phyloP scores from a whole-genome alignment of 2,329 filamentous ascomycete species.

The Pseudocercospora crystallina region DNA sequence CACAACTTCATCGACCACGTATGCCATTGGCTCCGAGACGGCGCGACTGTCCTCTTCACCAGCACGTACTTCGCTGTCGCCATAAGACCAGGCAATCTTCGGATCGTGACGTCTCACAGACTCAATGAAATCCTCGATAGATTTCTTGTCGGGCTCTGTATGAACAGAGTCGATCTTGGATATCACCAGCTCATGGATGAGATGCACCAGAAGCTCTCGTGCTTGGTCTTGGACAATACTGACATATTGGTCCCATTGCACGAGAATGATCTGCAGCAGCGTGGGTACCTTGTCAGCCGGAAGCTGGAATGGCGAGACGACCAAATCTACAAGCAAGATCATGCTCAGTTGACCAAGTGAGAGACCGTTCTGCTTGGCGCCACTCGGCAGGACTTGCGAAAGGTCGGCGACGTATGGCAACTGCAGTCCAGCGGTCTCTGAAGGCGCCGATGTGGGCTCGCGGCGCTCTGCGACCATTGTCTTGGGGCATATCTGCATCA shows the following conservation, averaged over 20 bases:
- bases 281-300: slow-evolving; percentile 77
- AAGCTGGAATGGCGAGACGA: slow-evolving; percentile 87
- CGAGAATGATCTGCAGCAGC: slow-evolving; percentile 84
- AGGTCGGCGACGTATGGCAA: slow-evolving; percentile 85
- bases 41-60: slow-evolving; percentile 66
- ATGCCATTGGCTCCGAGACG: slow-evolving; percentile 84
- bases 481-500: slow-evolving; percentile 88
- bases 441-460: slow-evolving; percentile 65
- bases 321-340: slow-evolving; percentile 90
- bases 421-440: slow-evolving; percentile 66
- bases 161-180: slow-evolving; percentile 70
- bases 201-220: slow-evolving; percentile 93
- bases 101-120: slow-evolving; percentile 79
- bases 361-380: slow-evolving; percentile 82
- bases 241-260: slow-evolving; percentile 97
- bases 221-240: slow-evolving; percentile 94
- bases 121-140: slow-evolving; percentile 86
- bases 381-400: slow-evolving; percentile 73
- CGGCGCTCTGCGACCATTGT: slow-evolving; percentile 95
- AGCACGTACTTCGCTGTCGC: slow-evolving; percentile 77
- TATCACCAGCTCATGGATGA: slow-evolving; percentile 94
- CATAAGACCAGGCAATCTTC: slow-evolving; percentile 88
- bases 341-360: slow-evolving; percentile 90
- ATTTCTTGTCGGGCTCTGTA: slow-evolving; percentile 65
- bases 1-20: slow-evolving; percentile 77